Evolutionary conservation across 306 rosid species (phyloP), one percentile per base, ranked within the genome.

Genomic region (Ceratonia siliqua): DNA sequence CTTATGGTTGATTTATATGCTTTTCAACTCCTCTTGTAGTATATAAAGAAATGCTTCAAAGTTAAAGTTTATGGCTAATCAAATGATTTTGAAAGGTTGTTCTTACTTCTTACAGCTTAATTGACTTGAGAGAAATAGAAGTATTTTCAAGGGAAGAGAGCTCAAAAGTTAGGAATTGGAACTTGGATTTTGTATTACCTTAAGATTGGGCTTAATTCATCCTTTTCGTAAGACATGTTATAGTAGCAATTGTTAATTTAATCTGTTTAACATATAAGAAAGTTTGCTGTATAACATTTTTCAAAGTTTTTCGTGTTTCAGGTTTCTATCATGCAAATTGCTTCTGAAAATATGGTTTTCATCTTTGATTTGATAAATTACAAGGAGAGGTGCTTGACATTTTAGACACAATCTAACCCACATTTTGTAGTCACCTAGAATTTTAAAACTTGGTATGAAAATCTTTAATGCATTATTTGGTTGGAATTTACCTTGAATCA

Each of bases 321-420:
- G 98, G 99, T 95, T 79, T 95, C 99, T 79, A 92, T 95, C 75
- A 81, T 95, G 91, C 99, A 95, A 88, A 85, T 95, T 80, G 95
- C 97, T 62, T 87, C 97, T 68, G 97, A 90, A 81, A 85, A 86
- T 74, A 78, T 62, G 81, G 93, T 73, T 70, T 90, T 92, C 77
- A 76, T 95, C 82, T 77, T 92, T 59, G 99, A 95, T 81, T 80
- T 95, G 77, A 87, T 95, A 74, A 92, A 86, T 79, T 95, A 86
- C 89, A 63, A 11, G 72, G 70, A 21, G 97, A 90, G 52, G 90
- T 74, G 62, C 92, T 98, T 35, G 87, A 76, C 27, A 25, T 80
- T 72, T 79, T 92, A 73, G 90, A 90, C 73, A 58, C 57, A 87
- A 91, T 84, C 78, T 95, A 35, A 70, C 89, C 67, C 90, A 91